Evolutionary conservation across 1,139 yeast species (phyloP), one percentile per base, ranked within the genome.

Genomic region (Pichia sp.): DNA sequence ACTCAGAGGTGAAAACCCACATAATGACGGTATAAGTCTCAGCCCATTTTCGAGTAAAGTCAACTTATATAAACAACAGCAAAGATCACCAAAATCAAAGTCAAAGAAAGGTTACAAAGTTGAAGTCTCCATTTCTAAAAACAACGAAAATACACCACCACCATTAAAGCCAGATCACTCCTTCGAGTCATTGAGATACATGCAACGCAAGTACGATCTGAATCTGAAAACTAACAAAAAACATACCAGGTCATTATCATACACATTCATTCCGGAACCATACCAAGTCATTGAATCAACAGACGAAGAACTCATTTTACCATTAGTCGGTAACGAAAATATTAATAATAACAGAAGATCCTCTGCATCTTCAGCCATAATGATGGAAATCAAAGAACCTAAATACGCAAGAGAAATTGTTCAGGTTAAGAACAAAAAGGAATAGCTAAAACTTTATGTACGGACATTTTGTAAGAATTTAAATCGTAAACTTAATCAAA

Each of bases 151-250:
- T 28, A 28, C 4, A 28, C n/a, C 24, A 7, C 6, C 19, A 9
- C 18, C 14, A n/a, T 30, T 48, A 12, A 45, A 20, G 21, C 37
- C 46, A 3, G 52, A 45, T 3, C 52, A 45, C 34, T 48, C 52
- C 0, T 48, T 45, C 40, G 52, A 48, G 20, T 48, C 52, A 8
- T 40, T 48, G n/a, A 22, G 44, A 31, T 19, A 48, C 18, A 34
- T 38, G 11, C 45, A 20, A 24, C 40, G 12, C 17, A 38, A 12
- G 18, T 8, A 5, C 10, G 28, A 17, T n/a, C 17, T 4, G n/a
- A n/a, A n/a, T n/a, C n/a, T n/a, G n/a, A n/a, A n/a, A 15, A 21
- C 10, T 12, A 12, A 36, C n/a, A 18, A 24, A 10, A 45, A 38
- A 37, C 48, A 45, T 30, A 28, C 43, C 4, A 42, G 45, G 6